Percentiles rank a stretch among this genome's conserved stretches.
Evolutionary conservation across 345 rosid species (phyloP).

Genomic region (Diplotaxis tenuifolia): DNA sequence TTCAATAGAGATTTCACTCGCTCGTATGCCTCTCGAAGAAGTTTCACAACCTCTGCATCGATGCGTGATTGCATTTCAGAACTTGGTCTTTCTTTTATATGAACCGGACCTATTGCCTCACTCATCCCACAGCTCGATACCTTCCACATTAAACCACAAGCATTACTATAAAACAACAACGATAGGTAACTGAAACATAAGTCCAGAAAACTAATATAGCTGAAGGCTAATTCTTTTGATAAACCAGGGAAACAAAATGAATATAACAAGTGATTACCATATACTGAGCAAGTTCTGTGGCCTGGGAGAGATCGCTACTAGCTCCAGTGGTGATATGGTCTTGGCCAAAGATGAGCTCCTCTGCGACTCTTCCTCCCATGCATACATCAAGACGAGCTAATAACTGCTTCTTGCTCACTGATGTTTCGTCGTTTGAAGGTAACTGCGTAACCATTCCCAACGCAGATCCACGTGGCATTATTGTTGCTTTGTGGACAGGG

Average conservation of each 20-base stretch:
- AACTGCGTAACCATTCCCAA: slow-evolving; percentile 98
- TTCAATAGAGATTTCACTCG: slow-evolving; percentile 79
- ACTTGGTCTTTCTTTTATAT: slow-evolving; percentile 89
- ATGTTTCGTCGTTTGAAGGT: slow-evolving; percentile 94
- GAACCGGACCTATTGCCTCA: slow-evolving; percentile 84
- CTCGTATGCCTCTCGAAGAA: slow-evolving; percentile 92
- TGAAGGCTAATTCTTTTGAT: neutral
- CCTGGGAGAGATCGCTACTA: slow-evolving; percentile 85
- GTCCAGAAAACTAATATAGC: neutral
- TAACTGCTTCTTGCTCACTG: slow-evolving; percentile 89
- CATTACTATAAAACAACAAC: slow-evolving; percentile 12
- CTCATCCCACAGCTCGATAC: slow-evolving; percentile 97
- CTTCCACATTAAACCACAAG: slow-evolving; percentile 34
- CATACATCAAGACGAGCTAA: slow-evolving; percentile 98
- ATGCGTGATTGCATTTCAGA: slow-evolving; percentile 95
- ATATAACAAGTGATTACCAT: slow-evolving; percentile 54
- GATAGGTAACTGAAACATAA: neutral
- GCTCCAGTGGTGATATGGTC: slow-evolving; percentile 96
- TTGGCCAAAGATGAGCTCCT: slow-evolving; percentile 91
- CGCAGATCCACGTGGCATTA: slow-evolving; percentile 98
- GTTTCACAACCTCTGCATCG: slow-evolving; percentile 92
- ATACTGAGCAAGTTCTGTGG: slow-evolving; percentile 93
- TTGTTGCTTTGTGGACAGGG: slow-evolving; percentile 97
- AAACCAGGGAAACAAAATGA: neutral
- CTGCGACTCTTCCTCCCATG: slow-evolving; percentile 99